Base-by-base conservation (phyloP, 139 green algal genomes). In the Yamagishiella unicocca region DNA sequence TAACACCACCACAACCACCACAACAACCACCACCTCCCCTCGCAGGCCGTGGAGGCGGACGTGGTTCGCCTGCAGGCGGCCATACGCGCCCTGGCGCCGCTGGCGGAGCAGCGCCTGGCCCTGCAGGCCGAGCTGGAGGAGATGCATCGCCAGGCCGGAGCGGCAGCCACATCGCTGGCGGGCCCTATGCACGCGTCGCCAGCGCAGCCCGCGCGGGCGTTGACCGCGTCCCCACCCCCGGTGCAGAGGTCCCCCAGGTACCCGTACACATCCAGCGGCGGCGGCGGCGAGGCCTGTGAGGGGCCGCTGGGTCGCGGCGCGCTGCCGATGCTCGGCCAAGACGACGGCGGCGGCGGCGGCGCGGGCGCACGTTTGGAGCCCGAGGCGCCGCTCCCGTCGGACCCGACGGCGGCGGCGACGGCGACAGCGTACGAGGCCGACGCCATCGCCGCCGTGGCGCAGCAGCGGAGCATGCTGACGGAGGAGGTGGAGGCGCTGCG, bases 111-210 rank as follows among this genome's bases (percentile, higher is more conserved):
- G 67, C 81, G 81, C 45, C 35, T 45, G 27, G 66, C 64, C 22
- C 81, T 87, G 64, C 81, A 79, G 81, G 81, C 81, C 9, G 81
- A 87, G 66, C 66, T 87, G 62, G 81, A 85, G 79, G 79, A 75
- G 61, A 73, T 85, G 62, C 79, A 85, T 21, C 79, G 61, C 27
- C 61, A 75, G 58, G 29, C 62, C 3, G 35, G 27, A 33, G 40
- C 38, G 14, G 58, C 55, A 6, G 77, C 77, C 21, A 7, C 42
- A 25, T 37, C 24, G 4, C 58, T 84, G 4, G n/a, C 55, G 14
- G 77, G 71, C 71, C 4, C 0, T 0, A 74, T 58, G 50, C 12
- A 58, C 50, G 68, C 74, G 50, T 4, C 50, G 53, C 17, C 35
- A 14, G 12, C 50, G 50, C 50, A 19, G 50, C 50, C 33, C 19